phyloP scores from a whole-genome alignment of 345 rosid genomes.

The Arabidopsis suecica region DNA sequence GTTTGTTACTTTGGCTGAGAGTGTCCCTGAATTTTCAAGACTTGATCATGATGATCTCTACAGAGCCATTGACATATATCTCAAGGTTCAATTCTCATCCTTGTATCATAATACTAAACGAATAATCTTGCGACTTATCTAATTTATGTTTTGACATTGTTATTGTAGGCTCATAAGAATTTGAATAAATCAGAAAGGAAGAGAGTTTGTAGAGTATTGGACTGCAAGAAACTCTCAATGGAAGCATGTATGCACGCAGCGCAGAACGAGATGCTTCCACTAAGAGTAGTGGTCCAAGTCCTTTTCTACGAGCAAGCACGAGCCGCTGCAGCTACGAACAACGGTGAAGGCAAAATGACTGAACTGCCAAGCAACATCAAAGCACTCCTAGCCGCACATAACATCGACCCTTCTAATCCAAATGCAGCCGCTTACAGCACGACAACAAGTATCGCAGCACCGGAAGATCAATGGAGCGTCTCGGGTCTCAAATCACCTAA shows the following conservation, averaged over 20 bases:
- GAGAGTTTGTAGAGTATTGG: constrained; percentile 73
- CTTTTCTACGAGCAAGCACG: constrained; percentile 95
- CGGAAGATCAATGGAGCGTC: constrained; percentile 93
- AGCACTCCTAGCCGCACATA: constrained; percentile 79
- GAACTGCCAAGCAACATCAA: constrained; percentile 86
- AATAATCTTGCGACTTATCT: not conserved
- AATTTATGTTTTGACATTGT: not conserved
- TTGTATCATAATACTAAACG: not conserved
- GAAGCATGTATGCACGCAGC: constrained; percentile 99
- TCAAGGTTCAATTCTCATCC: constrained; percentile 62
- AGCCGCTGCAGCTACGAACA: constrained; percentile 56
- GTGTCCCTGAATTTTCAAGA: constrained; percentile 85
- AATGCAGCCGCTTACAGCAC: constrained; percentile 65
- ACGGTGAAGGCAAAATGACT: constrained; percentile 61
- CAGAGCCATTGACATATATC: constrained; percentile 92
- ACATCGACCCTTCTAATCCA: constrained; percentile 76
- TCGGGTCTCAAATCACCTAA: constrained; percentile 86
- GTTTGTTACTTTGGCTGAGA: constrained; percentile 78
- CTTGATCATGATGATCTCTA: constrained; percentile 92
- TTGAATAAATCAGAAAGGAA: constrained; percentile 87
- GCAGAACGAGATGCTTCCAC: constrained; percentile 85
- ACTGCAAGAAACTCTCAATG: constrained; percentile 94
- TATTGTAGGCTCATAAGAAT: constrained; percentile 72
- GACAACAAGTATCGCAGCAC: constrained; percentile 59
- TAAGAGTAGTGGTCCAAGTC: constrained; percentile 95